Base-by-base conservation (phyloP, 148 eudicot species). In the Chenopodium berlandieri region DNA sequence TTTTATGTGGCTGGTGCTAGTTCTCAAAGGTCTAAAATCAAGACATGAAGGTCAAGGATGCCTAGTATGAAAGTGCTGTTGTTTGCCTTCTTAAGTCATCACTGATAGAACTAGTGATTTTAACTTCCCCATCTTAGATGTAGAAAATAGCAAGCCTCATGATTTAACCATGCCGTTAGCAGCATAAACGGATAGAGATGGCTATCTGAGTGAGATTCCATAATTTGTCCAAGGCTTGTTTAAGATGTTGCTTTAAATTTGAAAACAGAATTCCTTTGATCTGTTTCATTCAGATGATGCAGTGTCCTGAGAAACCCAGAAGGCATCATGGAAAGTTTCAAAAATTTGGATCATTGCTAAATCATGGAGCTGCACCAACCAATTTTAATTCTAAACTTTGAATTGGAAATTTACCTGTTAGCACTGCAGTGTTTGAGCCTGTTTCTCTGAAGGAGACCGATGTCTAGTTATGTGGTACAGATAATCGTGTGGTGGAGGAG, bases 261-360 rank as follows among this genome's bases (percentile, higher is more conserved):
- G 50, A 70, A 68, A 40, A 40, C 44, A 5, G 8, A 40, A 40
- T 71, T 62, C 82, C 10, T 85, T 86, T 69, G 86, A 73, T 71
- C 73, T 85, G 16, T 80, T 79, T 71, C 80, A 75, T 68, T 87
- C 89, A 67, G 88, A 91, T 68, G 76, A 83, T 71, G 82, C 68
- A 83, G 50, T 30, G 37, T 77, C 78, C 62, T 62, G 66, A 82
- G 74, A 65, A 64, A 80, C 16, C 67, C 72, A 32, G 80, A 83
- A 14, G 76, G 75, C 3, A 79, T 46, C 66, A 20, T 40, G n/a
- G 32, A 80, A 46, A 73, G 82, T 66, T 12, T 78, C 76, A 25
- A 80, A 72, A 64, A 80, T 81, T 80, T 95, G 98, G 98, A 70
- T 76, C 47, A 83, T 92, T 72, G 89, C 86, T 11, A 90, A 91